phyloP scores from a whole-genome alignment of 306 rosid species.

The Acacia crassicarpa region DNA sequence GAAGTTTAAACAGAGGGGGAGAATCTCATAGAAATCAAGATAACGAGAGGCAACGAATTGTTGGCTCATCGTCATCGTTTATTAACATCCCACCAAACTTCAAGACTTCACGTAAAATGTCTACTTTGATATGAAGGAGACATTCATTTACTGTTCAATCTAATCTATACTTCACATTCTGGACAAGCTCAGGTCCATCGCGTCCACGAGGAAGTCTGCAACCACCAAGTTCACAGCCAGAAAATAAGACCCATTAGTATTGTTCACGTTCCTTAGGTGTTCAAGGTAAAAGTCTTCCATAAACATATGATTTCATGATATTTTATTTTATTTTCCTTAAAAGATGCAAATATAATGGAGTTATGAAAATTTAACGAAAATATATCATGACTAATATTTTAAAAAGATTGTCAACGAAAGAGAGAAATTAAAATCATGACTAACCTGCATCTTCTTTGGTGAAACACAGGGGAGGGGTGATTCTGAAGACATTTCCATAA shows the following conservation, averaged over 20 bases:
- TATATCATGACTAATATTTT: not conserved
- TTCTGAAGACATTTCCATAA: slow-evolving; percentile 78
- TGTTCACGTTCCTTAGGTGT: not conserved
- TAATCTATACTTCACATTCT: slow-evolving; percentile 46
- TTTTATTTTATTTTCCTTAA: not conserved
- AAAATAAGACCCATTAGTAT: not conserved
- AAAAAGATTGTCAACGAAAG: not conserved
- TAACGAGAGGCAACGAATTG: slow-evolving; percentile 74
- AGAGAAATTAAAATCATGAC: not conserved
- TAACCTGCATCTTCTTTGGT: slow-evolving; percentile 82
- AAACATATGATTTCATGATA: not conserved
- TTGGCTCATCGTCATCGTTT: slow-evolving; percentile 51
- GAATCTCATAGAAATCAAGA: not conserved
- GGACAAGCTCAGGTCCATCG: slow-evolving; percentile 62
- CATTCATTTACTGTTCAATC: not conserved
- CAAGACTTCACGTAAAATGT: slow-evolving; percentile 6
- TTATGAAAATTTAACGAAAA: not conserved
- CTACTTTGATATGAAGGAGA: slow-evolving; percentile 17
- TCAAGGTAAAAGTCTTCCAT: not conserved
- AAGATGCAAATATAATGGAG: not conserved
- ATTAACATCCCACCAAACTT: slow-evolving; percentile 15
- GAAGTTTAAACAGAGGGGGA: no score
- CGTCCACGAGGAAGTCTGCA: slow-evolving; percentile 77
- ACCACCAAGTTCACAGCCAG: not conserved
- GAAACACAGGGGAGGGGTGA: slow-evolving; percentile 87